Base-by-base conservation (phyloP, 805 yeast species). In the Saccharomycopsis sp. region DNA sequence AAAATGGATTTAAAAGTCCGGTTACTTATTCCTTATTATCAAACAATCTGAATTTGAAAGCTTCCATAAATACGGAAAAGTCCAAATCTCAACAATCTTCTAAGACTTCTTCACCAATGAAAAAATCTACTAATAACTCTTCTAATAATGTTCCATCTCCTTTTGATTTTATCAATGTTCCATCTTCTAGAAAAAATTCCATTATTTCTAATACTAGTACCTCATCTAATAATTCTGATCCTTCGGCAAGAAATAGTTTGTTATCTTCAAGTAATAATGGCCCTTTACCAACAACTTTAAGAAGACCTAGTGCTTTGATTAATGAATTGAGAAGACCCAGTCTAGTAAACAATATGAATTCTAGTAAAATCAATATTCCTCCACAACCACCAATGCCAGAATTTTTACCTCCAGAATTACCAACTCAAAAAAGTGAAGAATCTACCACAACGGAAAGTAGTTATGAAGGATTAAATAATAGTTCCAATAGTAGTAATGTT, bases 301-400 rank as follows among this genome's bases (percentile, higher is more conserved):
- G 26, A 10, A 23, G 26, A 23, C 10, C 26, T 23, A 23, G 26
- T 23, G 10, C 26, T 23, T 8, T 8, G 26, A 8, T 23, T 10
- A 10, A 23, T 23, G 10, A 23, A 23, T 10, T 23, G 6, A 8
- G 10, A 8, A 23, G 26, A 23, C 10, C 26, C 10, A 23, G 26
- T 6, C 26, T 23, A 23, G 26, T 8, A 8, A 23, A 6, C 6
- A 8, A 8, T 10, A 10, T 8, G 6, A 10, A 23, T 23, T 10
- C 10, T 23, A 10, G n/a, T 17, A n/a, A 30, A 9, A 32, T 32
- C 6, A 21, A 8, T 8, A 13, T 40, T 18, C 42, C 42, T 14
- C 74, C 79, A 0, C 71, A 64, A 39, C 55, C 65, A 14, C 74
- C 79, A 1, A 59, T 72, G 44, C 88, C 88, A 3, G 56, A 51